Evolutionary conservation across 176 grass and related monocot genomes (phyloP).

Genomic region (Hsuehochloa calcarea): DNA sequence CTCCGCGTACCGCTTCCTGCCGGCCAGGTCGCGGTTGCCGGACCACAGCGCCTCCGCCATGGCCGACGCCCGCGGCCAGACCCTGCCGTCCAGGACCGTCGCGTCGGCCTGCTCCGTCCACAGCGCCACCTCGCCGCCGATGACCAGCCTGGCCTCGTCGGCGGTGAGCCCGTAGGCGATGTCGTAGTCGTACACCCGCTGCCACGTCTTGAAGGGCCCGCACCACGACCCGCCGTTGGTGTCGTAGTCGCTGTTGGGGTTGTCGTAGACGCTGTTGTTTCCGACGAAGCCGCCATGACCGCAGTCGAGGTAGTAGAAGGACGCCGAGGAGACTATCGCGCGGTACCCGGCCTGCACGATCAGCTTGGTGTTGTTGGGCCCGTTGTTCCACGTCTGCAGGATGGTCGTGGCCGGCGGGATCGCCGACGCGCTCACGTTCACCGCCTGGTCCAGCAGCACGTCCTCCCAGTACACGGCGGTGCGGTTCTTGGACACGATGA

Average conservation of each 20-base stretch:
- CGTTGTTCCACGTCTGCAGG: constrained; percentile 95
- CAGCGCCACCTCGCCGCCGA: constrained; percentile 89
- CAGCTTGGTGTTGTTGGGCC: constrained; percentile 78
- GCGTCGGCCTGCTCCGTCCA: constrained; percentile 85
- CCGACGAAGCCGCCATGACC: constrained; percentile 71
- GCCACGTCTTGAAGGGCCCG: constrained; percentile 87
- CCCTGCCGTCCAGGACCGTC: constrained; percentile 55
- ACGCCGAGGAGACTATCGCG: constrained; percentile 75
- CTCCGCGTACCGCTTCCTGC: constrained; percentile 63
- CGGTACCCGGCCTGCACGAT: constrained; percentile 75
- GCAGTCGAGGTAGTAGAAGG: constrained; percentile 98
- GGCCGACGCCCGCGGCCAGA: constrained; percentile 77
- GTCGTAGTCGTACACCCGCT: constrained; percentile 93
- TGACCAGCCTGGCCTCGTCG: constrained; percentile 55
- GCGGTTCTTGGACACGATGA: constrained; percentile 58
- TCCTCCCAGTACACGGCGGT: constrained; percentile 94
- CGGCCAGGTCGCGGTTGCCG: constrained; percentile 63
- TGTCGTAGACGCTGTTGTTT: constrained; percentile 72
- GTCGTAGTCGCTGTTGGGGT: constrained; percentile 49
- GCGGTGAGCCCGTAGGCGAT: constrained; percentile 62
- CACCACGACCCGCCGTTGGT: constrained; percentile 75
- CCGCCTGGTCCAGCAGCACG: constrained; percentile 56
- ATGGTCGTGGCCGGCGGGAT: constrained; percentile 76
- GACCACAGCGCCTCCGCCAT: constrained; percentile 88
- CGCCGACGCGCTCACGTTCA: constrained; percentile 48